Evolutionary conservation across 148 eudicot species (phyloP), one percentile per base, ranked within the genome.

Genomic region (Polygonum aviculare): DNA sequence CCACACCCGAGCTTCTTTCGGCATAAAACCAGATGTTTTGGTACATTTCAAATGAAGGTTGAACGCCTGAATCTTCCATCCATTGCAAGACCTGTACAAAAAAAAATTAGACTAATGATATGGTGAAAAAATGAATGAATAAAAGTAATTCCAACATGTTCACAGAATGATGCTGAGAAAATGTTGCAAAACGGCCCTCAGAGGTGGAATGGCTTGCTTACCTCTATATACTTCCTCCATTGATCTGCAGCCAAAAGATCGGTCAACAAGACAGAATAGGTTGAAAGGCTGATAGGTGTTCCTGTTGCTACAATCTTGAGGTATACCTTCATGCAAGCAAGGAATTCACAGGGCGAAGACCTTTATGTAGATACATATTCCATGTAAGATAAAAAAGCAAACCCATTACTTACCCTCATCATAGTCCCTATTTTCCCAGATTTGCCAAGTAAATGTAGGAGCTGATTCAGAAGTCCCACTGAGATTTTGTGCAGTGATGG

Each of bases 141-240:
- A n/a, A n/a, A n/a, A n/a, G n/a, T n/a, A n/a, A n/a, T n/a, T n/a
- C n/a, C n/a, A n/a, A n/a, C n/a, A n/a, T n/a, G n/a, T n/a, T n/a
- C n/a, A n/a, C n/a, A n/a, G n/a, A n/a, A n/a, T n/a, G n/a, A n/a
- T n/a, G 63, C 33, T 21, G 35, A 40, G 44, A 39, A 74, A 63
- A 12, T 18, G 54, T 4, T 15, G 16, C 5, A 33, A 52, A 40
- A 51, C 19, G 12, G 12, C 18, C 72, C 33, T 38, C 72, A 14
- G 18, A 67, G 5, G 19, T 67, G 72, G 51, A 31, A 19, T 8
- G 6, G 73, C 44, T 41, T 75, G 38, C 26, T 84, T 85, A 92
- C 98, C 98, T 95, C 98, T 9, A 91, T 73, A 76, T 92, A 92
- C 83, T 92, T 95, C 82, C 98, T 90, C 98, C 98, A 92, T 74